Evolutionary conservation across 2,329 filamentous ascomycete species (phyloP).

Genomic region (Calonectria leucothoes): DNA sequence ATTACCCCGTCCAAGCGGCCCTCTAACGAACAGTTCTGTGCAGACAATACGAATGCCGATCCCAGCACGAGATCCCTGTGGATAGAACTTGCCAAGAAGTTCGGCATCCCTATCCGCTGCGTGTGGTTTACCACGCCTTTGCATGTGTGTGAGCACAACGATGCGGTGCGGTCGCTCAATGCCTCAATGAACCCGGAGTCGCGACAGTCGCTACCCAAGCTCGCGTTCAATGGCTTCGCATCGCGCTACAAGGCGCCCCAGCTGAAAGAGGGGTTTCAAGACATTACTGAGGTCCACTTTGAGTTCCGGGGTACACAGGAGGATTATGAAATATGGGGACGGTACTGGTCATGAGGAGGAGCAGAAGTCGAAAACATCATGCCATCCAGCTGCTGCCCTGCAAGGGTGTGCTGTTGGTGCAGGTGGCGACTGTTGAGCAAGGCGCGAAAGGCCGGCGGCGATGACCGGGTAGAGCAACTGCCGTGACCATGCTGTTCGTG

Average conservation of each 20-base stretch:
- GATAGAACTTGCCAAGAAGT: constrained; percentile 78
- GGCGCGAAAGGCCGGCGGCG: background rate
- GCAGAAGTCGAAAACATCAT: constrained; percentile 29
- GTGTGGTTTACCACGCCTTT: constrained; percentile 83
- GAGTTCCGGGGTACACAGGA: constrained; percentile 76
- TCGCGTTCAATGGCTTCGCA: constrained; percentile 83
- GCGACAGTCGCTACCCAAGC: constrained; percentile 76
- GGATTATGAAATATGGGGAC: constrained; percentile 78
- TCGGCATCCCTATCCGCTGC: constrained; percentile 82
- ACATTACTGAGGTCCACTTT: constrained; percentile 82
- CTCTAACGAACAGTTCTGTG: background rate
- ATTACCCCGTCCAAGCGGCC: constrained; percentile 26
- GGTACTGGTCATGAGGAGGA: constrained; percentile 75
- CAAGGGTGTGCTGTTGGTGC: constrained; percentile 19
- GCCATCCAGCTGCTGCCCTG: constrained; percentile 30
- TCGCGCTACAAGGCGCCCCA: constrained; percentile 80
- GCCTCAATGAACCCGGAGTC: constrained; percentile 84
- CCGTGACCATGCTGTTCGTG: background rate
- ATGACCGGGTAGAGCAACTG: background rate
- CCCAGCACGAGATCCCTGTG: constrained; percentile 81
- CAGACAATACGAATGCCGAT: constrained; percentile 97
- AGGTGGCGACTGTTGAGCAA: background rate
- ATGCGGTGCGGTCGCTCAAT: constrained; percentile 81
- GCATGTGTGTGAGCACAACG: constrained; percentile 85
- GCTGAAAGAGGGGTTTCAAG: constrained; percentile 82